phyloP scores from a whole-genome alignment of 1,139 yeast genomes.

The Debaryomycetaceae sp. region DNA sequence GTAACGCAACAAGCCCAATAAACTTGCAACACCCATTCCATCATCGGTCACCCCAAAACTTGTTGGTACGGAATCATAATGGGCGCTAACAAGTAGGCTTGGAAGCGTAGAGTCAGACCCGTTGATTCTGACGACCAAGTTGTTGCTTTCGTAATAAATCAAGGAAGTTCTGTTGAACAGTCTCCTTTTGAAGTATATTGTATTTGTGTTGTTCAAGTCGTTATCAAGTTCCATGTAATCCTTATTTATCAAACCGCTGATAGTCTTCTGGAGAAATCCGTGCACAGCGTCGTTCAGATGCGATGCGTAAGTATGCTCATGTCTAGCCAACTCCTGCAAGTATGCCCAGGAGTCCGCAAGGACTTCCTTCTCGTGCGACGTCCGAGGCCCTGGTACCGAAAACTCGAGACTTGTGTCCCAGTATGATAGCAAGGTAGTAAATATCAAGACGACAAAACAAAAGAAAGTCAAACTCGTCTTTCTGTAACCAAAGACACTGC shows the following conservation, averaged over 20 bases:
- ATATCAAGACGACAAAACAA: constrained; percentile 38
- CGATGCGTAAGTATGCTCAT: constrained; percentile 77
- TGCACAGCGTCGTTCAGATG: constrained; percentile 74
- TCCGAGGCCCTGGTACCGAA: constrained; percentile 39
- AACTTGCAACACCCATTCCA: constrained; percentile 85
- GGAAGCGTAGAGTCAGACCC: constrained; percentile 58
- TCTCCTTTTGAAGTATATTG: constrained; percentile 42
- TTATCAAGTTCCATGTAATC: constrained; percentile 49
- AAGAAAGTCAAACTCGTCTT: constrained; percentile 56
- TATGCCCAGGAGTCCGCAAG: constrained; percentile 60
- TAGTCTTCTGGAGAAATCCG: constrained; percentile 53
- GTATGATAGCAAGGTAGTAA: constrained; percentile 26
- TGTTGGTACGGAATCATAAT: constrained; percentile 86
- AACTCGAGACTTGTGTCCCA: constrained; percentile 34
- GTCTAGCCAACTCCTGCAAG: constrained; percentile 60
- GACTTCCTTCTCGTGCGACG: constrained; percentile 33
- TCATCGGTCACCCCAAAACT: constrained; percentile 90
- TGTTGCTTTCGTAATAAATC: constrained; percentile 75
- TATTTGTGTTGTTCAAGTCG: constrained; percentile 41
- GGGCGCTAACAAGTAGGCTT: constrained; percentile 77
- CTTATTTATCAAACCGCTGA: constrained; percentile 26
- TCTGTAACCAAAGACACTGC: constrained; percentile 53
- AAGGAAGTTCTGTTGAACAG: constrained; percentile 44
- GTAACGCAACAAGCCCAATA: constrained; percentile 65
- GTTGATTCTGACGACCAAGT: constrained; percentile 65